These are phyloP conservation scores for Chrysoporthe austroafricana DNA, from an alignment of 2,329 filamentous ascomycete species.

Conservation along the genomic window DNA sequence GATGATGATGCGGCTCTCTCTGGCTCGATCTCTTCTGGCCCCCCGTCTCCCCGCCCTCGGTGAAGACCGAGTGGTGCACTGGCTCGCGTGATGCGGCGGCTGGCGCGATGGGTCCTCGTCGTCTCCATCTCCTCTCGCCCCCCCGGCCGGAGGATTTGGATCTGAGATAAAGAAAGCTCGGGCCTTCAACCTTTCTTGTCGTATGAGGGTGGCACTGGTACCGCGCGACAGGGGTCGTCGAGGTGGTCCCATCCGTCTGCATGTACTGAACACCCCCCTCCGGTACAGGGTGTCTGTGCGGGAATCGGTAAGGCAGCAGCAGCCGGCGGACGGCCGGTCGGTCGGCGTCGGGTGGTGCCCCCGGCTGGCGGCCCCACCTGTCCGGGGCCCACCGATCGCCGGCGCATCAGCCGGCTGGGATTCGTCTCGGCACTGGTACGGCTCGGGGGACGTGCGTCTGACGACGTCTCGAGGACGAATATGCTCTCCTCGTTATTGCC, in stretches of 20 bases:
- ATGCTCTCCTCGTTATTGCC: too few species aligned
- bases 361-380: neutral
- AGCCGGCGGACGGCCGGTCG: too few species aligned
- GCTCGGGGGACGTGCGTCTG: neutral
- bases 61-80: slow-evolving; percentile 6
- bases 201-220: too few species aligned
- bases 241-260: too few species aligned
- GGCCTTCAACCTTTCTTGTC: too few species aligned
- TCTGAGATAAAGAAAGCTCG: neutral
- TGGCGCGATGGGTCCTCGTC: neutral
- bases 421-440: neutral
- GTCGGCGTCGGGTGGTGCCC: too few species aligned
- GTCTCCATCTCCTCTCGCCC: neutral
- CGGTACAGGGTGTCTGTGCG: neutral
- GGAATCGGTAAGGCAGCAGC: neutral
- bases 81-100: slow-evolving; percentile 4
- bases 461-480: too few species aligned
- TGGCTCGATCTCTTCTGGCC: neutral
- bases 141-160: neutral
- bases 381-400: neutral
- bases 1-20: slow-evolving; percentile 12
- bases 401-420: neutral
- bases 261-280: too few species aligned
- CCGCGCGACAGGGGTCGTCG: too few species aligned
- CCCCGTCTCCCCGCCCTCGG: neutral